phyloP scores from a whole-genome alignment of 2,329 filamentous ascomycete species.

The Tolypocladium guangdongense region DNA sequence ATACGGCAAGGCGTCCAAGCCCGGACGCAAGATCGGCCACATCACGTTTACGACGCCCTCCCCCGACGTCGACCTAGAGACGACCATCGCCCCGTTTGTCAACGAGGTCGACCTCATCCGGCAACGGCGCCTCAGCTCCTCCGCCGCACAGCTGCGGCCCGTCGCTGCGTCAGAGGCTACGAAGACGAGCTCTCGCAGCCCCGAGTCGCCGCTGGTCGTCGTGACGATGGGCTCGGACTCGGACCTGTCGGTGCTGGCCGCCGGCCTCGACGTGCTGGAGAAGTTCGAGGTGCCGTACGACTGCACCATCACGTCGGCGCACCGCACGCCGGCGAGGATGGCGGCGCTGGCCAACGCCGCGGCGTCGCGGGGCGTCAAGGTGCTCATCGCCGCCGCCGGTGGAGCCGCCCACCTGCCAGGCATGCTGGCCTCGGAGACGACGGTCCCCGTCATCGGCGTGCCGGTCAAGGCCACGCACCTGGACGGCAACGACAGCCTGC shows the following conservation, averaged over 20 bases:
- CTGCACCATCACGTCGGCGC: constrained; percentile 68
- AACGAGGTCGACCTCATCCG: constrained; percentile 49
- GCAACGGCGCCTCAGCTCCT: constrained; percentile 36
- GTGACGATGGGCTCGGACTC: constrained; percentile 81
- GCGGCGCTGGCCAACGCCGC: constrained; percentile 53
- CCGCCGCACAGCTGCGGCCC: constrained; percentile 25
- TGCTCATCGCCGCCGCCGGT: constrained; percentile 66
- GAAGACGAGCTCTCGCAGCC: constrained; percentile 10
- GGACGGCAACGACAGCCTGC: constrained; percentile 60
- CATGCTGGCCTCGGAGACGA: constrained; percentile 63
- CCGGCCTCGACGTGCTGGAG: constrained; percentile 54
- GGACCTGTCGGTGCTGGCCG: constrained; percentile 57
- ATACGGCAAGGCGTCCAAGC: constrained; percentile 83
- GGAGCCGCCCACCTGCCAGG: constrained; percentile 64
- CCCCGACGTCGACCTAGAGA: constrained; percentile 51
- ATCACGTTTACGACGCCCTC: constrained; percentile 67
- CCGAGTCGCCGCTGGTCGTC: constrained; percentile 48
- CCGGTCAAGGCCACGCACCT: constrained; percentile 64
- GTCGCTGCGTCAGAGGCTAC: constrained; percentile 7
- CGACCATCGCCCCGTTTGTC: constrained; percentile 56
- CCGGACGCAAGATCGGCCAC: constrained; percentile 90
- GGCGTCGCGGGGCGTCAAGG: constrained; percentile 53
- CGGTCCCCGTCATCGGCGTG: constrained; percentile 66
- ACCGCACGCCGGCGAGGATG: constrained; percentile 64
- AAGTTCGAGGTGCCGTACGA: constrained; percentile 64